phyloP scores from a whole-genome alignment of 805 yeast species.

The Isabelozyma gotoi region DNA sequence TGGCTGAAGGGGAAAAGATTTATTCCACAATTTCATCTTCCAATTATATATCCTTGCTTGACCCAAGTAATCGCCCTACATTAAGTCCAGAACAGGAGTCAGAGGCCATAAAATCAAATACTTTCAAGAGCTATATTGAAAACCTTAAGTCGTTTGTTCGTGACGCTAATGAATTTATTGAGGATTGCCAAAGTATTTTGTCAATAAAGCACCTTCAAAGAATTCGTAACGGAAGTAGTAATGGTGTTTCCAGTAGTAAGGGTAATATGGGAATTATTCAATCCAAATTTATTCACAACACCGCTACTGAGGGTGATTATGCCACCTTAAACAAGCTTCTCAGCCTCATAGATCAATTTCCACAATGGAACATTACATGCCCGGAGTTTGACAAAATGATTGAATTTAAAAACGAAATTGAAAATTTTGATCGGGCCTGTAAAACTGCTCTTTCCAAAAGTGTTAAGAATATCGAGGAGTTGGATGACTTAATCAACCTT shows the following conservation, averaged over 20 bases:
- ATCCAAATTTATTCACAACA: neutral
- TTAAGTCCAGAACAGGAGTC: constrained; percentile 6
- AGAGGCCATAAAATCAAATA: constrained; percentile 12
- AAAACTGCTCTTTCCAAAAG: constrained; percentile 33
- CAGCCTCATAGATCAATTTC: constrained; percentile 44
- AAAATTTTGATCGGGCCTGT: constrained; percentile 50
- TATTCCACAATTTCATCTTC: constrained; percentile 34
- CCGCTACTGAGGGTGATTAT: neutral
- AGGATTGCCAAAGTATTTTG: constrained; percentile 53
- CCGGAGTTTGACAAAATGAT: constrained; percentile 61
- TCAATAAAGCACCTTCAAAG: constrained; percentile 53
- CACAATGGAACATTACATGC: constrained; percentile 48
- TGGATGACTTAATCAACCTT: constrained; percentile 51
- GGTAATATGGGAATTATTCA: constrained; percentile 2
- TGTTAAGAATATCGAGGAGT: constrained; percentile 37
- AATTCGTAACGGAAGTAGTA: constrained; percentile 33
- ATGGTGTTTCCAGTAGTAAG: constrained; percentile 5
- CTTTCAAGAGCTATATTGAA: constrained; percentile 19
- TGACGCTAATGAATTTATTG: constrained; percentile 51
- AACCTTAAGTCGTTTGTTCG: constrained; percentile 43
- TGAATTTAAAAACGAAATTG: constrained; percentile 53
- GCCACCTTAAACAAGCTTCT: constrained; percentile 30
- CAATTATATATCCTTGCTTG: constrained; percentile 11
- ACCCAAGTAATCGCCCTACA: constrained; percentile 3
- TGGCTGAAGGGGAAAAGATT: constrained; percentile 56